Evolutionary conservation across 1,284 basidiomycete species (phyloP), one percentile per base, ranked within the genome.

Genomic region (Mycosarcoma mackinlayi): DNA sequence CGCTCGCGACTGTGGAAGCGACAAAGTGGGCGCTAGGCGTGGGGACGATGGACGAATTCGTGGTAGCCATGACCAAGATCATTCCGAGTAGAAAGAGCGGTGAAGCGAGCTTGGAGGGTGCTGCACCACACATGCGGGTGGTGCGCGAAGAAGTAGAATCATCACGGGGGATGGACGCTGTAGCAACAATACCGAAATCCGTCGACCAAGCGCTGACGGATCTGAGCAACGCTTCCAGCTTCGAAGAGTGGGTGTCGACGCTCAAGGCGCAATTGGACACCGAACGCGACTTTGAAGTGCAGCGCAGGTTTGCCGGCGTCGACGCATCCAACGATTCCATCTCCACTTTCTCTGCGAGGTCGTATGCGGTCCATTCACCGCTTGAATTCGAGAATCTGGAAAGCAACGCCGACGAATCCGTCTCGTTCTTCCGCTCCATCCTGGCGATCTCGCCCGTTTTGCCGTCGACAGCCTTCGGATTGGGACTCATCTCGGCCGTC

Each of bases 401-500:
- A 8, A 18, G 38, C 19, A 42, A 54, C 27, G 41, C 33, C 3
- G 39, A n/a, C 1, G 42, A 46, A 18, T 42, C 49, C 3, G 33
- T 23, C 11, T 50, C 54, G 13, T 45, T 49, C 14, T 41, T 53
- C 11, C 40, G 54, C 2, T 58, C 41, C 1, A 18, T 55, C 0
- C 35, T 72, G 3, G 30, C 50, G 24, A 72, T 72, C 42, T 72
- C 69, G 3, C 69, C 69, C 23, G 54, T 72, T 0, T 49, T 78
- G 11, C 77, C 75, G 1, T 35, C 56, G 11, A 67, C 75, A 1
- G 74, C 73, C 1, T 74, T 78, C 34, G 63, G 58, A 1, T 27
- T 82, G 23, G 80, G 80, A 8, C 62, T 80, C 4, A 27, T 71
- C 13, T 76, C 77, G 14, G 80, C 79, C 16, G 28, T 77, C n/a